Evolutionary conservation across 208 protist species (phyloP).

Genomic region (Leptomonas pyrrhocoris): DNA sequence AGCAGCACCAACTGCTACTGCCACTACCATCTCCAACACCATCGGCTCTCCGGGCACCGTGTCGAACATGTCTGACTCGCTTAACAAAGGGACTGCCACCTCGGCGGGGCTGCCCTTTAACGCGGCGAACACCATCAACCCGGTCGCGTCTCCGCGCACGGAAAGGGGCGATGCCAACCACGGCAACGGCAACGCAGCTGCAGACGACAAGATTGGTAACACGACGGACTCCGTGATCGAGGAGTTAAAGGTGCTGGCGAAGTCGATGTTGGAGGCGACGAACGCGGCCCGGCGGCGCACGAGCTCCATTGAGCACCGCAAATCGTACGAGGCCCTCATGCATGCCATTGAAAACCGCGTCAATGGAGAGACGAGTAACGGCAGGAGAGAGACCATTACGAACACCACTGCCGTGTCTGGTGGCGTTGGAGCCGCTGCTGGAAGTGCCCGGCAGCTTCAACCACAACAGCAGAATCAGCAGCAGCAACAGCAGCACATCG

Average conservation of each 20-base stretch:
- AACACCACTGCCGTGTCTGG: neutral
- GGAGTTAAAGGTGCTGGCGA: conserved; percentile 80
- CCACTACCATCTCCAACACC: neutral
- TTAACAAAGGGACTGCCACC: neutral
- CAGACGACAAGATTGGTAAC: neutral
- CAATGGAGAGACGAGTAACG: conserved; percentile 6
- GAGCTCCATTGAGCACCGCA: conserved; percentile 48
- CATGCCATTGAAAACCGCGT: conserved; percentile 55
- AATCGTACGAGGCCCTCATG: conserved; percentile 77
- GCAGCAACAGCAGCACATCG: conserved; percentile 11
- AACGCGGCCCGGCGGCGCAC: conserved; percentile 65
- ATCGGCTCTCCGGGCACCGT: neutral
- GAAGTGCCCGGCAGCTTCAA: neutral
- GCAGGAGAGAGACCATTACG: neutral
- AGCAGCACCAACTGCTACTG: neutral
- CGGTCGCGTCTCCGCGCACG: neutral
- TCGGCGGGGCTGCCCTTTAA: neutral
- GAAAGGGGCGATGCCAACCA: neutral
- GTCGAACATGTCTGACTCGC: conserved; percentile 2
- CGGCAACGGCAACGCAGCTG: neutral
- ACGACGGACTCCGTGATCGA: conserved; percentile 81
- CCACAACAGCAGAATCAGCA: neutral
- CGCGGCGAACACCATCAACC: neutral
- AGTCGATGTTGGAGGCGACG: conserved; percentile 86
- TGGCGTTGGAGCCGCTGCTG: neutral